Conservation (phyloP, 805 yeast species). For the Wickerhamiella cacticola region DNA sequence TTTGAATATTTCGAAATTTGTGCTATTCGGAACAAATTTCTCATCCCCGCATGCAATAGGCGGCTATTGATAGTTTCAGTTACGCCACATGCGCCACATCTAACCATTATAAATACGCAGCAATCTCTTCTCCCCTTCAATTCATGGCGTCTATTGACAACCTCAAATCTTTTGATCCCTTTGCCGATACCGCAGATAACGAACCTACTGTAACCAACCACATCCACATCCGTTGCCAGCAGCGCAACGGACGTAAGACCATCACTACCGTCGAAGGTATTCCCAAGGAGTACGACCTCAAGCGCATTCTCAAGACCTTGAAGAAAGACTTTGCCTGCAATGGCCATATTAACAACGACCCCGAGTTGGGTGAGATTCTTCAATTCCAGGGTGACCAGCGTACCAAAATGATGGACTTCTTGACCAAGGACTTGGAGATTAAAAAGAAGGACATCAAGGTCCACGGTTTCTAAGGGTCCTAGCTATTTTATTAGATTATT, state of each 20-base stretch:
- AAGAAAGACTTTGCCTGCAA: constrained; percentile 98
- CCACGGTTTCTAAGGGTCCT: constrained; percentile 70
- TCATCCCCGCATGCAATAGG: not conserved
- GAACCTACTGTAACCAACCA: constrained; percentile 89
- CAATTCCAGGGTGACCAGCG: constrained; percentile 99
- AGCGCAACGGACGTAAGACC: constrained; percentile 98
- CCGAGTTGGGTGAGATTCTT: constrained; percentile 90
- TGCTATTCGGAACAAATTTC: too few species aligned
- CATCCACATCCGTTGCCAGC: constrained; percentile 96
- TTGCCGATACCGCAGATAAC: constrained; percentile 99
- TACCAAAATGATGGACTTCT: constrained; percentile 86
- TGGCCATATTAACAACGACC: constrained; percentile 95
- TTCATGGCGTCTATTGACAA: constrained; percentile 67
- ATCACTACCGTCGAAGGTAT: constrained; percentile 97
- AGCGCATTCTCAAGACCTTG: constrained; percentile 82
- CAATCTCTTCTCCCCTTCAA: constrained; percentile 1
- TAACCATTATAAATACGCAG: constrained; percentile 5
- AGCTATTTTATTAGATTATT: constrained; percentile 7
- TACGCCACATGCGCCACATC: constrained; percentile 1
- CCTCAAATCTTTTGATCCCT: constrained; percentile 56
- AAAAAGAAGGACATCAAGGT: constrained; percentile 95
- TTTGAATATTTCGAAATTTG: too few species aligned
- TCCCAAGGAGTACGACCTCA: constrained; percentile 87
- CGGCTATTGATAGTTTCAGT: not conserved
- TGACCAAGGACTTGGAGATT: constrained; percentile 72